A percentile compares a stretch with the other conserved stretches of the same genome.
phyloP scores from a whole-genome alignment of 2,329 filamentous ascomycete genomes.

The Parasarocladium wereldwijsianum region DNA sequence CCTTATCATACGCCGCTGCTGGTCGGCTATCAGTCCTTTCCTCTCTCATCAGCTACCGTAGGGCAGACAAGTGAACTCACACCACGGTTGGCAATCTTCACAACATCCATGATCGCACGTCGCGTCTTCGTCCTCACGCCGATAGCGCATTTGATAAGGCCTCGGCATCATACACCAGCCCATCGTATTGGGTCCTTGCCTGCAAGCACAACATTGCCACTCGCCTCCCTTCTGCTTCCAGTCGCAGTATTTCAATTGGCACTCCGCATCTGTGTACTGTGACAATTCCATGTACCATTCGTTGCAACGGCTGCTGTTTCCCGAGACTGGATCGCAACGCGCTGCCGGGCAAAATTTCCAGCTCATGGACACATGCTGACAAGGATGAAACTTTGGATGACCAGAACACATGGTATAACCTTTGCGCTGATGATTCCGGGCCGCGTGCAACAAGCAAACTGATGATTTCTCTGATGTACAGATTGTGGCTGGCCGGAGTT shows the following conservation, averaged over 20 bases:
- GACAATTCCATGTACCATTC: slow-evolving; percentile 19
- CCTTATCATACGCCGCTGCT: no score
- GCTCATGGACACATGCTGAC: slow-evolving; percentile 37
- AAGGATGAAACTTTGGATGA: slow-evolving; percentile 36
- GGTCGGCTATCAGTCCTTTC: no score
- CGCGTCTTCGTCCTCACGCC: slow-evolving; percentile 3
- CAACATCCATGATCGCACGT: slow-evolving; percentile 40
- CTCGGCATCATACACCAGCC: slow-evolving; percentile 35
- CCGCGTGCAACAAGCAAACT: no score
- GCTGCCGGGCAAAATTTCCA: slow-evolving; percentile 37
- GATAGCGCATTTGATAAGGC: background rate
- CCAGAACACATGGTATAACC: slow-evolving; percentile 34
- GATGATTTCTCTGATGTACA: no score
- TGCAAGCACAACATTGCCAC: slow-evolving; percentile 41
- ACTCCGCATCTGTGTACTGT: slow-evolving; percentile 27
- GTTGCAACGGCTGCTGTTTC: background rate
- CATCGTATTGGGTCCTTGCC: slow-evolving; percentile 32
- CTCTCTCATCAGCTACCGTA: no score
- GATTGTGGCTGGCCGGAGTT: no score
- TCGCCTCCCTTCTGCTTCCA: slow-evolving; percentile 32
- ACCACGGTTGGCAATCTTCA: slow-evolving; percentile 27
- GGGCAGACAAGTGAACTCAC: slow-evolving; percentile 25
- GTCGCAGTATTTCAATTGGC: slow-evolving; percentile 35
- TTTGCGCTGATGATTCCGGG: no score
- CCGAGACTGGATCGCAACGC: background rate